Evolutionary conservation across 208 protist genomes (phyloP).

Genomic region (Tritrichomonas foetus): DNA sequence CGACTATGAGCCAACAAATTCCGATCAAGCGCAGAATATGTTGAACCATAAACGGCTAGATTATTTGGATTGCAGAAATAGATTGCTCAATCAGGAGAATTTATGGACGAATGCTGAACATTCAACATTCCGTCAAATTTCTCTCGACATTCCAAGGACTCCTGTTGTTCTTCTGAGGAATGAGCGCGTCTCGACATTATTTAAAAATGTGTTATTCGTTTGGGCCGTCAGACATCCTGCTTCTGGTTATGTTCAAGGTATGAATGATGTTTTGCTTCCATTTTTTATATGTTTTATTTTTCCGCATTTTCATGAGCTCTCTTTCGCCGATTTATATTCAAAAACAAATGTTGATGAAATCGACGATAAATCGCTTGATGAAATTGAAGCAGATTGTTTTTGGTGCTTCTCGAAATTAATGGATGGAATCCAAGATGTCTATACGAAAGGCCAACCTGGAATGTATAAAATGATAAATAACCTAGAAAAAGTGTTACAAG

Average conservation of each 20-base stretch:
- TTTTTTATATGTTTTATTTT: slow-evolving; percentile 70
- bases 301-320: neutral
- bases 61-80: neutral
- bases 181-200: slow-evolving; percentile 18
- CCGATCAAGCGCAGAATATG: neutral
- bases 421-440: slow-evolving; percentile 73
- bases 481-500: slow-evolving; percentile 57
- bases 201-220: slow-evolving; percentile 78
- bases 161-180: neutral
- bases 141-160: neutral
- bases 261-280: slow-evolving; percentile 78
- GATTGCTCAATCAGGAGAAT: neutral
- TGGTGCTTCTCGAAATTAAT: slow-evolving; percentile 74
- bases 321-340: neutral
- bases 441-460: slow-evolving; percentile 74
- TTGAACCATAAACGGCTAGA: neutral
- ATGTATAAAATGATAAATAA: slow-evolving; percentile 70
- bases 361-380: slow-evolving; percentile 40
- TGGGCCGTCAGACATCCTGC: slow-evolving; percentile 79
- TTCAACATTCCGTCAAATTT: neutral
- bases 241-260: slow-evolving; percentile 80
- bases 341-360: neutral
- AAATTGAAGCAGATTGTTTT: slow-evolving; percentile 76
- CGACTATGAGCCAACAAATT: slow-evolving; percentile 5
- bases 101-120: neutral